These are phyloP conservation scores for Paramarasmius palmivorus DNA, from an alignment of 1,284 basidiomycete species.

Conservation along the genomic window DNA sequence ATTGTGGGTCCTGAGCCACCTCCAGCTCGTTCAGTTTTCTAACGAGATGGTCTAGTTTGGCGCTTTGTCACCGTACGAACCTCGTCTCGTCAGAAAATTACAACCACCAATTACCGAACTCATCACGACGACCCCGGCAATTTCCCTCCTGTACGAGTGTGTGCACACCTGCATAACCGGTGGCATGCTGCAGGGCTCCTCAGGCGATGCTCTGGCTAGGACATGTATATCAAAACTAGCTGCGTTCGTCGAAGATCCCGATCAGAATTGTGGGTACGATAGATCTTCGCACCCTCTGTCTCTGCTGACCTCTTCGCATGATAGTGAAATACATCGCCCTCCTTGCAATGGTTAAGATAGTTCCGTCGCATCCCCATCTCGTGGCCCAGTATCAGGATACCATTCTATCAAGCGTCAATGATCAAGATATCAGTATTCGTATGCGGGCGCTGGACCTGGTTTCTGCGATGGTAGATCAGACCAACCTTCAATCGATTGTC, in stretches of 20 bases:
- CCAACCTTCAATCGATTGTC: constrained; percentile 87
- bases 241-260: constrained; percentile 87
- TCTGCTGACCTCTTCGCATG: constrained; percentile 5
- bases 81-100: constrained; percentile 91
- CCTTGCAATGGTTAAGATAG: constrained; percentile 93
- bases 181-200: constrained; percentile 85
- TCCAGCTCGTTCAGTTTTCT: background rate
- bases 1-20: constrained; percentile 52
- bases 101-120: constrained; percentile 92
- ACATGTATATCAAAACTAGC: constrained; percentile 95
- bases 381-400: constrained; percentile 92
- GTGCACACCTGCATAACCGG: constrained; percentile 98
- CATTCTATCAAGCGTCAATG: constrained; percentile 88
- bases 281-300: background rate
- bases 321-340: constrained; percentile 96
- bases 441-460: constrained; percentile 94
- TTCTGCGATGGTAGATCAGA: constrained; percentile 86
- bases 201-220: constrained; percentile 82
- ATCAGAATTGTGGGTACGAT: constrained; percentile 82
- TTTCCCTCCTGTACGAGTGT: constrained; percentile 96
- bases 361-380: constrained; percentile 89
- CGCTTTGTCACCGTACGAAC: constrained; percentile 87
- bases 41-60: constrained; percentile 68
- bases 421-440: constrained; percentile 93
- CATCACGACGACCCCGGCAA: constrained; percentile 94